These are phyloP conservation scores for Sechiopsis laciniata DNA, from an alignment of 306 rosid genomes.

Conservation along the genomic window DNA sequence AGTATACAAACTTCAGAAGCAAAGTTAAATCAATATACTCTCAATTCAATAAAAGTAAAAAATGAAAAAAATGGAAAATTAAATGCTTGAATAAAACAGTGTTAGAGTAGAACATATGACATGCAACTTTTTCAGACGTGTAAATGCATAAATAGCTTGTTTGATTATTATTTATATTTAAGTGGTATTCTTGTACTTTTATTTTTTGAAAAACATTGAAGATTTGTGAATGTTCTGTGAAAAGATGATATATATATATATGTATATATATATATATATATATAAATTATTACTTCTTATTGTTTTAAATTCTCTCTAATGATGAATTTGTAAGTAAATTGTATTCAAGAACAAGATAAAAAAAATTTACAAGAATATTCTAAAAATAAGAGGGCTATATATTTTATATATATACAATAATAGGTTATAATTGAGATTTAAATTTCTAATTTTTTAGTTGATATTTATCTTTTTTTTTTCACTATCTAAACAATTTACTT, in stretches of 20 bases:
- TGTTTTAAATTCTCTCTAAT: background rate
- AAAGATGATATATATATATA: too few species aligned
- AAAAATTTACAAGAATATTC: background rate
- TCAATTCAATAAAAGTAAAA: background rate
- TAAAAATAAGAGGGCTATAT: too few species aligned
- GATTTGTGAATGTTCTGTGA: background rate
- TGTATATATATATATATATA: too few species aligned
- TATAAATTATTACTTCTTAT: too few species aligned
- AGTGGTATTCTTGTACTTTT: background rate
- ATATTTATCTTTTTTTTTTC: too few species aligned
- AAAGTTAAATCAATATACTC: background rate
- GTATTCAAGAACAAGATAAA: too few species aligned
- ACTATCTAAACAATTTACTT: too few species aligned
- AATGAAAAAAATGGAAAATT: background rate
- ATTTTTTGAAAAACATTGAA: background rate
- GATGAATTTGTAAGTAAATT: background rate
- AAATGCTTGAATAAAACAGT: slow-evolving; percentile 11
- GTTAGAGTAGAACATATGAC: background rate
- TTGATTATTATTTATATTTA: background rate
- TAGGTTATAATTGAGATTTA: background rate
- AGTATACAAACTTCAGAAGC: too few species aligned
- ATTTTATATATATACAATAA: too few species aligned
- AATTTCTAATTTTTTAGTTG: too few species aligned
- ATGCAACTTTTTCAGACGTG: slow-evolving; percentile 7
- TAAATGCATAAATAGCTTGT: background rate